A percentile compares a stretch with the other conserved stretches of the same genome.
Conservation (phyloP, 345 rosid species). For the Populus simonii region DNA sequence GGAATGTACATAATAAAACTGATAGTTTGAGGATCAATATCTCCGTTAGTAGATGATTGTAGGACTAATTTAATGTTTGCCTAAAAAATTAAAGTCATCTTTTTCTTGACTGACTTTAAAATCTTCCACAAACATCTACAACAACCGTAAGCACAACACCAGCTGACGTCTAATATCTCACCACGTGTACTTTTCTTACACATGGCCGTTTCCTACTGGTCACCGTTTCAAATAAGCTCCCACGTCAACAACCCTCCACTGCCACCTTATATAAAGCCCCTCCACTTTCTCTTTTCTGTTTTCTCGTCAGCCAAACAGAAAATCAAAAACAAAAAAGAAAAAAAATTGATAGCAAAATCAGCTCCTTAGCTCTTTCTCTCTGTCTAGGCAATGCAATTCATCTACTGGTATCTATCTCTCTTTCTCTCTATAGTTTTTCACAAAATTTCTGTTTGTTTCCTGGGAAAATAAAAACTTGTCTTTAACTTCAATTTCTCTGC, state of each 20-base stretch:
- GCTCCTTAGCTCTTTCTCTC: neutral
- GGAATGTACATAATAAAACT: too few species aligned
- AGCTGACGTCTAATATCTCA: neutral
- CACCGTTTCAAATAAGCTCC: neutral
- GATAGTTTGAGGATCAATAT: too few species aligned
- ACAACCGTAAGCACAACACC: neutral
- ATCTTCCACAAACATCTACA: neutral
- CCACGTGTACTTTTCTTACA: slow-evolving; percentile 9
- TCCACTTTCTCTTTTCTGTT: neutral
- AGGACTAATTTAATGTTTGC: too few species aligned
- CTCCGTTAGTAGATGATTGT: too few species aligned
- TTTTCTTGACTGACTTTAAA: neutral
- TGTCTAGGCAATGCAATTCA: neutral
- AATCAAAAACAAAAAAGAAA: too few species aligned
- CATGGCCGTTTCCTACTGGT: neutral
- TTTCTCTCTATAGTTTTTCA: neutral
- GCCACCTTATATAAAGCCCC: neutral
- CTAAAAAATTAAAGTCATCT: too few species aligned
- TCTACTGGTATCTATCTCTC: neutral
- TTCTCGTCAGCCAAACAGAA: slow-evolving; percentile 4
- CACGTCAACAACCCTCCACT: neutral
- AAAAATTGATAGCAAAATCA: neutral
- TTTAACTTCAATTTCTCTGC: too few species aligned
- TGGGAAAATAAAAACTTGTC: neutral
- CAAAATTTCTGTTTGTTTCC: neutral